Percentiles rank a stretch among this genome's conserved stretches.
Evolutionary conservation across 140 eudicot species (phyloP).

Genomic region (Flaveria floridana): DNA sequence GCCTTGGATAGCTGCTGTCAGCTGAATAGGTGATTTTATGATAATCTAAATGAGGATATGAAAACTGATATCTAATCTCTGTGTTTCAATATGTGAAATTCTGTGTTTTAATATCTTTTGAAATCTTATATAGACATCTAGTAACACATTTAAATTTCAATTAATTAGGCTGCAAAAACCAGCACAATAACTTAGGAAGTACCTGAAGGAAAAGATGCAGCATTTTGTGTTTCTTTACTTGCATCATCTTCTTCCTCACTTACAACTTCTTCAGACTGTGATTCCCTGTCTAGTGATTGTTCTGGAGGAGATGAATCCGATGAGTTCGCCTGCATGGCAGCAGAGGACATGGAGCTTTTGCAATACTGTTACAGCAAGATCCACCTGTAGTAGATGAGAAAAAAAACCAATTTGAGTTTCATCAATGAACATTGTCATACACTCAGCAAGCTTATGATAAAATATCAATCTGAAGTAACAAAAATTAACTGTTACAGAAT

Average conservation of each 20-base stretch:
- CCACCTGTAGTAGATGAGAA: constrained; percentile 32
- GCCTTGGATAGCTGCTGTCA: neutral
- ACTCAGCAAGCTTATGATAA: neutral
- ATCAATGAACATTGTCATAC: constrained; percentile 10
- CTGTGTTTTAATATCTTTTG: neutral
- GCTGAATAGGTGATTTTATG: neutral
- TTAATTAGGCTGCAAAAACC: neutral
- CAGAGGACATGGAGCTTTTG: constrained; percentile 37
- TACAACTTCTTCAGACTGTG: constrained; percentile 62
- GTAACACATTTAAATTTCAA: too few species aligned
- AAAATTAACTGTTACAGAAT: neutral
- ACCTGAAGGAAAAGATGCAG: constrained; percentile 47
- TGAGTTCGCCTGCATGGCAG: constrained; percentile 47
- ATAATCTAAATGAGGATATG: neutral
- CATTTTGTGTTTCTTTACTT: constrained; percentile 47
- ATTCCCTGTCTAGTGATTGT: constrained; percentile 61
- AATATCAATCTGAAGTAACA: neutral
- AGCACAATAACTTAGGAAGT: constrained; percentile 15
- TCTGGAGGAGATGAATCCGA: constrained; percentile 66
- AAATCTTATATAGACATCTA: neutral
- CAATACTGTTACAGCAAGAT: constrained; percentile 44
- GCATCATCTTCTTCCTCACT: constrained; percentile 70
- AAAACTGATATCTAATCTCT: neutral
- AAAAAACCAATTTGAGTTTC: constrained; percentile 21
- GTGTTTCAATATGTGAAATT: neutral